These are phyloP conservation scores for Myriangium duriaei DNA, from an alignment of 2,329 filamentous ascomycete genomes.

Conservation along the genomic window DNA sequence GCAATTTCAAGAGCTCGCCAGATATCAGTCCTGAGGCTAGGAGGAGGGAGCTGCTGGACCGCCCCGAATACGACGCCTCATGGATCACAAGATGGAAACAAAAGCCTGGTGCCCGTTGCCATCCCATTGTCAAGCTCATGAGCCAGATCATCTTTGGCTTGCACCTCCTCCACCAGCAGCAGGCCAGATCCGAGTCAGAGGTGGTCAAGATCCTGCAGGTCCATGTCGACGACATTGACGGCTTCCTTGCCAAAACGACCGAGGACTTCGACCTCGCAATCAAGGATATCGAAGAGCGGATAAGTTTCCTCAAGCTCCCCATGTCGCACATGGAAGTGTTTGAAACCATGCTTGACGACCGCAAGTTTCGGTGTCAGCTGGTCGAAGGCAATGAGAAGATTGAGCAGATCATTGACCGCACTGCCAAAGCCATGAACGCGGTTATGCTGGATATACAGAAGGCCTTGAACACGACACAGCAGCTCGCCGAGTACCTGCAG, in stretches of 20 bases:
- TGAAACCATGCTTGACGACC: constrained; percentile 76
- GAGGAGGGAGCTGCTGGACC: constrained; percentile 55
- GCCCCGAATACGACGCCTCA: constrained; percentile 54
- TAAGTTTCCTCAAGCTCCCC: constrained; percentile 68
- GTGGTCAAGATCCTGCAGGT: constrained; percentile 80
- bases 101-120: constrained; percentile 61
- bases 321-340: constrained; percentile 74
- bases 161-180: constrained; percentile 68
- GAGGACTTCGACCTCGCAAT: constrained; percentile 73
- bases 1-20: constrained; percentile 28
- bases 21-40: constrained; percentile 46
- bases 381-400: constrained; percentile 82
- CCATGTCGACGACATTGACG: constrained; percentile 89
- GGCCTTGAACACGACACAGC: constrained; percentile 61
- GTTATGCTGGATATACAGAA: constrained; percentile 67
- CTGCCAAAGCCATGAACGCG: constrained; percentile 62
- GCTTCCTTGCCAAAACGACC: constrained; percentile 72
- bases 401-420: constrained; percentile 75
- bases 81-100: constrained; percentile 67
- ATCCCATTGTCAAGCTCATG: constrained; percentile 80
- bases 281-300: constrained; percentile 65
- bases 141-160: constrained; percentile 91
- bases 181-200: constrained; percentile 79
- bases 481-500: constrained; percentile 64
- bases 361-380: constrained; percentile 68